Percentiles rank a stretch among this genome's conserved stretches.
Evolutionary conservation across 2,329 filamentous ascomycete species (phyloP).

Genomic region (Ophiocordyceps polyrhachis-furcata): DNA sequence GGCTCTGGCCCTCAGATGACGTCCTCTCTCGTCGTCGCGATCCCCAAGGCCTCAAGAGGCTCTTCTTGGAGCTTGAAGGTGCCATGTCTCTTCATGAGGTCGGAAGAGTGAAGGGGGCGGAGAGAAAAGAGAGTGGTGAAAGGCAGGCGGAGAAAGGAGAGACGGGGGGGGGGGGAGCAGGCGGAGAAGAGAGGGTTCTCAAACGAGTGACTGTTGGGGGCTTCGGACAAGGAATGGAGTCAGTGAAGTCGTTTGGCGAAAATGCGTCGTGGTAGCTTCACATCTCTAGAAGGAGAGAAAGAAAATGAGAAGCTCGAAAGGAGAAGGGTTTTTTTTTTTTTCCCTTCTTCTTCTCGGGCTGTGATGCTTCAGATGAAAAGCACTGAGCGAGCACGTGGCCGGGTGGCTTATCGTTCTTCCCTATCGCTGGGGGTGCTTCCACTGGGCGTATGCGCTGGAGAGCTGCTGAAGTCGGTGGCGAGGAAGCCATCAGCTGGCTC

Average conservation of each 20-base stretch:
- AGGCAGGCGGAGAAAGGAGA: neutral
- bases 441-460: neutral
- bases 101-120: neutral
- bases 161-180: too few relatives aligned
- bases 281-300: neutral
- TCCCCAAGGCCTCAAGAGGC: neutral
- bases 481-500: conserved; percentile 4
- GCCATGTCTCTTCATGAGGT: neutral
- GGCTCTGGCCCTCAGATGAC: neutral
- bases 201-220: neutral
- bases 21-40: neutral
- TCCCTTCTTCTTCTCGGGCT: neutral
- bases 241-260: neutral
- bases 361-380: neutral
- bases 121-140: neutral
- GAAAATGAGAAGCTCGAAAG: neutral
- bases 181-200: neutral
- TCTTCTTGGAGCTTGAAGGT: neutral
- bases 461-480: neutral
- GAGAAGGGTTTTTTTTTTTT: neutral
- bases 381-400: neutral
- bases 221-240: neutral
- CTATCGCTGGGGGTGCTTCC: neutral
- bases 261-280: neutral
- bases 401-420: neutral